Percentiles rank a stretch among this genome's conserved stretches.
phyloP scores from a whole-genome alignment of 1,284 basidiomycete species.

The Ganoderma lingzhi region DNA sequence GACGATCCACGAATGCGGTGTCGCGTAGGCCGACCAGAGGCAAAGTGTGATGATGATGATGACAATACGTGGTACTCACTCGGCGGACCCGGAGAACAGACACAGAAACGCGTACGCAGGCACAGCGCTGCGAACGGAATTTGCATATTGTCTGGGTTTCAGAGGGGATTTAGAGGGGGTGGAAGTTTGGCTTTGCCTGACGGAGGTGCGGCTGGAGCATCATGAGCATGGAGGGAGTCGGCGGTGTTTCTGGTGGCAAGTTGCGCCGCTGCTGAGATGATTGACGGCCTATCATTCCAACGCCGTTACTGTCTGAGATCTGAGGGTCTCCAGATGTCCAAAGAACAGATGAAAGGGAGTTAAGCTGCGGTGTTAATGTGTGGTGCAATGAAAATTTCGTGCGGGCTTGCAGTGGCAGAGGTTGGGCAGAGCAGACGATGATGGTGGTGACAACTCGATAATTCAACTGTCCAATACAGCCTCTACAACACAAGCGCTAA shows the following conservation, averaged over 20 bases:
- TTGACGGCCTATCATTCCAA: constrained; percentile 4
- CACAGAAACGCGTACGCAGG: neutral
- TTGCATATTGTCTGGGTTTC: neutral
- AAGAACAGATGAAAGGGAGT: neutral
- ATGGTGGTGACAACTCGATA: neutral
- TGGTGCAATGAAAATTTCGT: neutral
- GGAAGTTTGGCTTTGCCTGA: neutral
- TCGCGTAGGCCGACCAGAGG: neutral
- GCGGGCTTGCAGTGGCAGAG: neutral
- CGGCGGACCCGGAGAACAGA: neutral
- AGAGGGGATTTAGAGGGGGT: neutral
- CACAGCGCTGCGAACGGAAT: neutral
- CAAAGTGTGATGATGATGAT: neutral
- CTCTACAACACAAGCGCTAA: too few relatives aligned
- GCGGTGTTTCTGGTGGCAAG: constrained; percentile 1
- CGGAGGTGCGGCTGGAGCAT: constrained; percentile 1
- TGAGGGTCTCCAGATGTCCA: neutral
- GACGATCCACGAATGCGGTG: constrained; percentile 3
- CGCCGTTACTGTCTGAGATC: neutral
- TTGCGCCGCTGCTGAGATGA: neutral
- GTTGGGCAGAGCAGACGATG: neutral
- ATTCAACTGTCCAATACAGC: too few relatives aligned
- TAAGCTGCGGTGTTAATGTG: neutral
- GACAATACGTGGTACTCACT: neutral
- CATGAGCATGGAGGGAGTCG: neutral